These are phyloP conservation scores for Stromatinia cepivora DNA, from an alignment of 2,329 filamentous ascomycete genomes.

Conservation along the genomic window DNA sequence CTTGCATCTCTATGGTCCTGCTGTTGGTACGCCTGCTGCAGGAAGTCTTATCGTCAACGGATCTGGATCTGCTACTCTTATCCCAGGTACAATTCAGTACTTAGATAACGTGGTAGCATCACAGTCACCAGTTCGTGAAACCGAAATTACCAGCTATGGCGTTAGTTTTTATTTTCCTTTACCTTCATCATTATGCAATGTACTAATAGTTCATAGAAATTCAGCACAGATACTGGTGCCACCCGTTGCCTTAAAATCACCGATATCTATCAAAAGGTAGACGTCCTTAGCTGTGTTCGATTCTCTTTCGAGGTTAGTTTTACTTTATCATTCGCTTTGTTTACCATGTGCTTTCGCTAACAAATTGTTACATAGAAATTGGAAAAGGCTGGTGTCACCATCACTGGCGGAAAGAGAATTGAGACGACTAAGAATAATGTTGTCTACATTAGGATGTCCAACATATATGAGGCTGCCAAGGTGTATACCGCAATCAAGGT, in stretches of 20 bases:
- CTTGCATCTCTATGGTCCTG: constrained; percentile 32
- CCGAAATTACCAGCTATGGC: constrained; percentile 21
- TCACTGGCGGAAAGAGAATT: constrained; percentile 26
- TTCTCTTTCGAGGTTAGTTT: constrained; percentile 31
- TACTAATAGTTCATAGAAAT: constrained; percentile 26
- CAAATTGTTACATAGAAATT: constrained; percentile 26
- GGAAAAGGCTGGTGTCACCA: constrained; percentile 22
- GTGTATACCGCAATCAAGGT: constrained; percentile 33
- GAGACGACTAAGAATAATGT: constrained; percentile 27
- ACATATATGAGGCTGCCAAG: constrained; percentile 33
- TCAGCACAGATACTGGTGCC: constrained; percentile 37
- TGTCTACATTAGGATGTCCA: constrained; percentile 30
- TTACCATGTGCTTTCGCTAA: constrained; percentile 16
- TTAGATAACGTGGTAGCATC: constrained; percentile 22
- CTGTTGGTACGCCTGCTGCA: background rate
- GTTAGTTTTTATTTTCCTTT: constrained; percentile 8
- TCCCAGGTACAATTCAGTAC: constrained; percentile 23
- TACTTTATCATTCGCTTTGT: background rate
- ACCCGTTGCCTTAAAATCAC: constrained; percentile 38
- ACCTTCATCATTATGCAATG: background rate
- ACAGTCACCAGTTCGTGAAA: constrained; percentile 15
- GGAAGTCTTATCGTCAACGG: constrained; percentile 21
- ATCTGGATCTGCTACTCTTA: constrained; percentile 11
- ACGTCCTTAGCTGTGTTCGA: constrained; percentile 29
- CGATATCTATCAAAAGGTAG: constrained; percentile 29